Base-by-base conservation (phyloP, 148 eudicot species). In the Heliamphora exappendiculata region DNA sequence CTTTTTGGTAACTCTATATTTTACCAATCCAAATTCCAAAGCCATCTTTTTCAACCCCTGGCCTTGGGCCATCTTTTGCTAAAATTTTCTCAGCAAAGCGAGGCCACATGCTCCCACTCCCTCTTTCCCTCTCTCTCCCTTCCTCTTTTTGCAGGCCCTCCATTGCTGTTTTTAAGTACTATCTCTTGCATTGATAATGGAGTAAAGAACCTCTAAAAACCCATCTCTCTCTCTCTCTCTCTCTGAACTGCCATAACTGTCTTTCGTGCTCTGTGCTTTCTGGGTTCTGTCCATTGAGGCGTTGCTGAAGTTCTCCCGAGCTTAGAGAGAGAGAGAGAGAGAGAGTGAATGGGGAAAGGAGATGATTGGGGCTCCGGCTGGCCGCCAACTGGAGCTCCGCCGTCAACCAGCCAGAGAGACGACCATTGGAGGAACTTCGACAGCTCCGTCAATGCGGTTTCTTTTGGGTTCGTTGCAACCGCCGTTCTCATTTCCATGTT, bases 401-500 rank as follows among this genome's bases (percentile, higher is more conserved):
- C 71, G 36, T 59, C n/a, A 68, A 47, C 57, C 2, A n/a, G n/a
- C n/a, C 80, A 60, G 63, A 79, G 67, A 57, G 87, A 84, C 59
- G 80, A 84, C 36, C 82, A 81, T 37, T 82, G 85, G 81, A 79
- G 79, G 17, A 83, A 85, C 68, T 85, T 85, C 67, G 87, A 79
- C 45, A 82, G 74, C 76, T 79, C 85, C 0, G 85, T 85, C 1
- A 85, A 82, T 71, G 87, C 87, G 0, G 76, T 85, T 39, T 85
- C 87, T 3, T 85, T 79, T 74, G 87, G 87, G 65, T 85, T 85
- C 54, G 87, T 85, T 0, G 87, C 87, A 64, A 85, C 87, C 39
- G 87, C 87, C 57, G 72, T 85, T 68, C 82, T 85, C 70, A 85
- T 85, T 41, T 82, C 83, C 33, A 85, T 85, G 87, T 85, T 85